Evolutionary conservation across 768 basidiomycete species (phyloP), one percentile per base, ranked within the genome.

Genomic region (Mycena rosella): DNA sequence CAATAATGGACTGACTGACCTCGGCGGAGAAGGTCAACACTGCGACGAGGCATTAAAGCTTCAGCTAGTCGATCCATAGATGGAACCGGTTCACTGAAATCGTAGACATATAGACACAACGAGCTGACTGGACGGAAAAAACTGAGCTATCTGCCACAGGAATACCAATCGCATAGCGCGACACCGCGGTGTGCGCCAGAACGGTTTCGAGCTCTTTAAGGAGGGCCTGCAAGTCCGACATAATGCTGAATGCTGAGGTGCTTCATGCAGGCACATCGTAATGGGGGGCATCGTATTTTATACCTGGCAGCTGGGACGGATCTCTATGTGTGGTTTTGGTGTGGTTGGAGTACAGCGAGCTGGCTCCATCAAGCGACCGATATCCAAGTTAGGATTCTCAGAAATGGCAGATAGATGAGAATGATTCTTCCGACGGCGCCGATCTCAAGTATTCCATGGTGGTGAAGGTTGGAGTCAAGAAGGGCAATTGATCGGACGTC

Each of bases 51-150:
- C n/a, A 45, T 29, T 11, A 27, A 52, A 24, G 2, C 2, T 30
- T 15, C n/a, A 40, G 5, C 10, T 20, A 1, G 34, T 15, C 54
- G n/a, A n/a, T 20, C 13, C 27, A 13, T 44, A 5, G 47, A 51
- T 18, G 9, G 18, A 38, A 36, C 20, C n/a, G 15, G 40, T 34
- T 15, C 14, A 65, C 55, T 4, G 55, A 57, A 63, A n/a, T 65
- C 63, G 32, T 65, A 65, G 26, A 55, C 55, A 65, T 57, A 65
- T 6, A 65, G 55, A n/a, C 55, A 65, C 13, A 58, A 20, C 47
- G 55, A 58, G 47, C 63, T 65, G n/a, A 58, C 55, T 49, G 44
- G 1, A 38, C 18, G 15, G 10, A 4, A 24, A 22, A 36, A 26
- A 26, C 18, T 44, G 32, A n/a, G 2, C 20, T 32, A 5, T 3